Conservation (phyloP, 2,329 filamentous ascomycete species). For the Colletotrichum shisoi region DNA sequence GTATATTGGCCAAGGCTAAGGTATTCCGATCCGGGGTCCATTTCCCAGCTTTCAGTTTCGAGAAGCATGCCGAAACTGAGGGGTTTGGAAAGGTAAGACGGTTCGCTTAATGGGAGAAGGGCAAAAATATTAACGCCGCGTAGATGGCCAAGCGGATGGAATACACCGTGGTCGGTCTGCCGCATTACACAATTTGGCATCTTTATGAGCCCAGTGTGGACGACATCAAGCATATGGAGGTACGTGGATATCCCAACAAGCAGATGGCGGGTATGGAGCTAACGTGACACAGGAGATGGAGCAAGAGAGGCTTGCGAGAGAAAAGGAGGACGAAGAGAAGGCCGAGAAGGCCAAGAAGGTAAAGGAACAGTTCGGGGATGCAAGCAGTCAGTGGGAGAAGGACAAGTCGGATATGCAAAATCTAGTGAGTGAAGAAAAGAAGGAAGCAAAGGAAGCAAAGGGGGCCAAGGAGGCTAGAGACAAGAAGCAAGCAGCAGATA, state of each 20-base stretch:
- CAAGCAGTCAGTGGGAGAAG: conserved; percentile 84
- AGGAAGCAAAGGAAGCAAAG: conserved; percentile 39
- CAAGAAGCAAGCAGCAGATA: conserved; percentile 37
- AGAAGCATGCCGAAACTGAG: conserved; percentile 98
- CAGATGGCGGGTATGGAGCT: conserved; percentile 33
- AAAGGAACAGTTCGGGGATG: conserved; percentile 80
- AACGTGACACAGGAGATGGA: conserved; percentile 79
- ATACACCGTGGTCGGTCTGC: conserved; percentile 92
- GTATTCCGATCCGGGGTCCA: conserved; percentile 96
- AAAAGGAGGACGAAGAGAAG: conserved; percentile 79
- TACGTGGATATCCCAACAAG: conserved; percentile 47
- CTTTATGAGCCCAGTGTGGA: conserved; percentile 98
- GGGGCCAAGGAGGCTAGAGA: conserved; percentile 23
- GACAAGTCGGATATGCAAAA: conserved; percentile 83
- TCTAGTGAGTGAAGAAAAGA: conserved; percentile 53
- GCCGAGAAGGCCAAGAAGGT: conserved; percentile 78
- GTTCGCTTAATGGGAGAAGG: conserved; percentile 3
- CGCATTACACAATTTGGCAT: conserved; percentile 99
- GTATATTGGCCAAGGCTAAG: conserved; percentile 93
- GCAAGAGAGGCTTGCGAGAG: conserved; percentile 78
- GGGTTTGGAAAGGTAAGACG: conserved; percentile 89
- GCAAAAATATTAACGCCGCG: conserved; percentile 21
- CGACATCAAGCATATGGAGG: conserved; percentile 95
- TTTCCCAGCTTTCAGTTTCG: conserved; percentile 97
- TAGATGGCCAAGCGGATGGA: conserved; percentile 98